phyloP scores from a whole-genome alignment of 805 yeast species.

The Wickerhamomyces pijperi region DNA sequence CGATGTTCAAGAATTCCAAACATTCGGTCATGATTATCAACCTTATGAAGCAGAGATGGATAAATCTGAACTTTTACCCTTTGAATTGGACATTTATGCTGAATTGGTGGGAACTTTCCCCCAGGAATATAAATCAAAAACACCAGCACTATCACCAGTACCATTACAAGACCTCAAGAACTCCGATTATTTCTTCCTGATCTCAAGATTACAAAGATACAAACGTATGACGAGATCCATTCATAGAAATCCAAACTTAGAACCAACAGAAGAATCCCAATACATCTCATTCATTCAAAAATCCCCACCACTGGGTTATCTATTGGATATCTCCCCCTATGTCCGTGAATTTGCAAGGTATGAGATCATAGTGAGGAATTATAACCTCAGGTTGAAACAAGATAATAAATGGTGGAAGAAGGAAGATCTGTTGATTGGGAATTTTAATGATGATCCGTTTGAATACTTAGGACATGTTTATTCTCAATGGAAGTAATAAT shows the following conservation, averaged over 20 bases:
- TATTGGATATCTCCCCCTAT: neutral
- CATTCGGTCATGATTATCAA: neutral
- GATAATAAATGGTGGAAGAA: neutral
- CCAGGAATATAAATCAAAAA: too few relatives aligned
- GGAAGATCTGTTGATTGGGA: neutral
- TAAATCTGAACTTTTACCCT: too few relatives aligned
- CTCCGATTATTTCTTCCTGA: neutral
- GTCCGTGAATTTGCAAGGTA: neutral
- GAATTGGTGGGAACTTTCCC: too few relatives aligned
- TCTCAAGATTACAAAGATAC: neutral
- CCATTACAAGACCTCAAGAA: neutral
- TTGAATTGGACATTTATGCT: too few relatives aligned
- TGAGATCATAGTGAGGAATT: neutral
- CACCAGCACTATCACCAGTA: neutral
- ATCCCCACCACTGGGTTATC: neutral
- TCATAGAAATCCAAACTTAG: neutral
- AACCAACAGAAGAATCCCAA: neutral
- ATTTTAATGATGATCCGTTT: neutral
- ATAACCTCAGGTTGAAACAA: neutral
- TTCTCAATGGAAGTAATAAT: neutral
- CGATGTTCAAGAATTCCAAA: neutral
- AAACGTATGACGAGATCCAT: neutral
- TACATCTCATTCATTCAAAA: neutral
- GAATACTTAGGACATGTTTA: neutral
- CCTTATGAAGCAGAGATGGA: too few relatives aligned